Evolutionary conservation across 2,329 filamentous ascomycete genomes (phyloP).

Genomic region (Lachnellula cervina): DNA sequence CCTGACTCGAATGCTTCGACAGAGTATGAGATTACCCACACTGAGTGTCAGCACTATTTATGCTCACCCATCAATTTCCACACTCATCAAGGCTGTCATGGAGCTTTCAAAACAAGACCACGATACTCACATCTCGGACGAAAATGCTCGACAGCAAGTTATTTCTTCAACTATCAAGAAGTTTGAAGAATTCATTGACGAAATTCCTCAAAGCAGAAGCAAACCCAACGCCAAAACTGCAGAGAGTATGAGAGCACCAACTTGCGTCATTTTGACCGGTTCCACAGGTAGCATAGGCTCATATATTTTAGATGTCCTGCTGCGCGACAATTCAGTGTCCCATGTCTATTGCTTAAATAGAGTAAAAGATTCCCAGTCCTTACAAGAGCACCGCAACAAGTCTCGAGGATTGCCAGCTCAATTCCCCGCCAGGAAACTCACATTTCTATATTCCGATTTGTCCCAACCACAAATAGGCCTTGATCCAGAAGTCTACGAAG

Average conservation of each 20-base stretch:
- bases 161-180: too few species aligned
- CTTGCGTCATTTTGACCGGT: constrained; percentile 44
- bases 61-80: constrained; percentile 3
- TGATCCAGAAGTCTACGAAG: neutral
- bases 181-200: too few species aligned
- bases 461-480: constrained; percentile 53
- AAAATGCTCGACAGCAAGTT: too few species aligned
- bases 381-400: constrained; percentile 19
- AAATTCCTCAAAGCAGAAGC: too few species aligned
- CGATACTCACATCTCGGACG: too few species aligned
- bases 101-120: too few species aligned
- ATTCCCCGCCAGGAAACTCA: constrained; percentile 35
- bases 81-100: too few species aligned
- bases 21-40: too few species aligned
- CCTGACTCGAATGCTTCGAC: too few species aligned
- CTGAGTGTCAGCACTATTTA: neutral
- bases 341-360: constrained; percentile 47
- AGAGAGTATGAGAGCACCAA: neutral
- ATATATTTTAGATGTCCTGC: constrained; percentile 40
- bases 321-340: constrained; percentile 29
- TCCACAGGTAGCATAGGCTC: constrained; percentile 46
- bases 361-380: neutral
- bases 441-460: constrained; percentile 42
- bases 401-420: constrained; percentile 36
- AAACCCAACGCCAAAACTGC: neutral